These are phyloP conservation scores for Botryotinia narcissicola DNA, from an alignment of 2,329 filamentous ascomycete species.

Conservation along the genomic window DNA sequence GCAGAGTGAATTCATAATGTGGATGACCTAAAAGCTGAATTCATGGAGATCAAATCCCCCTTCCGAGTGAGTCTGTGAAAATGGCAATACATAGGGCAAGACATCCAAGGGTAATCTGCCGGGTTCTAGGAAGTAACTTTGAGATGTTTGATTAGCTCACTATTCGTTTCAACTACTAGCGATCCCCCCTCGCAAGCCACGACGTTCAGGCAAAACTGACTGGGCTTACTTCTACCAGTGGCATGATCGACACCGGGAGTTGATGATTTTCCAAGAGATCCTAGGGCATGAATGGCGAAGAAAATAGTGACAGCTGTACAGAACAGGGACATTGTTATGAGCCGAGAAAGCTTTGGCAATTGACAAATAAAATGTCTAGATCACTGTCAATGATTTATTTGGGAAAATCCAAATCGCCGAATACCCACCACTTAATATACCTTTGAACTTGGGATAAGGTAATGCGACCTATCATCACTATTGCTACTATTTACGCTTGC, in stretches of 20 bases:
- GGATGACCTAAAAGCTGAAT: constrained; percentile 17
- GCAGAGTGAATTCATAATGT: constrained; percentile 14
- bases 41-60: constrained; percentile 5
- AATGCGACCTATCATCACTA: constrained; percentile 16
- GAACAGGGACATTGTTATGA: neutral
- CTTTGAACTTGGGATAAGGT: constrained; percentile 2
- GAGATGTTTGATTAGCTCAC: constrained; percentile 11
- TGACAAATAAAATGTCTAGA: neutral
- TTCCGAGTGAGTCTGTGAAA: constrained; percentile 1
- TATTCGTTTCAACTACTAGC: constrained; percentile 18
- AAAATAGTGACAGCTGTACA: constrained; percentile 9
- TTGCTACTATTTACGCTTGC: constrained; percentile 13
- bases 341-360: constrained; percentile 6
- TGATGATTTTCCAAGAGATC: constrained; percentile 10
- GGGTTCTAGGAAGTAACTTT: constrained; percentile 2
- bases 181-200: constrained; percentile 16
- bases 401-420: constrained; percentile 12
- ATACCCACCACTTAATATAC: constrained; percentile 13
- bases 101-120: constrained; percentile 5
- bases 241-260: constrained; percentile 22
- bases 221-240: constrained; percentile 8
- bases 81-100: constrained; percentile 15
- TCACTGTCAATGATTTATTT: neutral
- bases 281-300: neutral
- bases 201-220: constrained; percentile 17